Evolutionary conservation across 2,329 filamentous ascomycete species (phyloP), one percentile per base, ranked within the genome.

Genomic region (Ceratocystis variospora): DNA sequence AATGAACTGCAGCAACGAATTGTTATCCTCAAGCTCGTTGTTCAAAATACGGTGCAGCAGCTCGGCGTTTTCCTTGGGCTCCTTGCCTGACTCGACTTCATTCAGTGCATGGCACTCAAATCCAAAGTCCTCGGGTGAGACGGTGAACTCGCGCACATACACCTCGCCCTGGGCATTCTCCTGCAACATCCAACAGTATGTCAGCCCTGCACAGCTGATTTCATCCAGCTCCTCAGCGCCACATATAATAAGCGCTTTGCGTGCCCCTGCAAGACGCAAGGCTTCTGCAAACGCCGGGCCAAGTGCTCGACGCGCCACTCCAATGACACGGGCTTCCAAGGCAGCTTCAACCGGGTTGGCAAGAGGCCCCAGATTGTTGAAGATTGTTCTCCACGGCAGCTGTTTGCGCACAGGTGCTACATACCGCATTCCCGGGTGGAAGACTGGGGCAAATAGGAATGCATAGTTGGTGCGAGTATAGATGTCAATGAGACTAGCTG

Each of bases 211-310:
- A 71, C 93, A 96, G 71, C 89, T 94, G 69, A 99, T 84, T 78
- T 99, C 94, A 74, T 99, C 94, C 37, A 99, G 84, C 71, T 97
- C 90, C 77, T 97, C 95, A 70, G 89, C 87, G 55, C 94, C 94
- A 73, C 93, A 99, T 19, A 97, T 89, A 25, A 99, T 83, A 76
- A 99, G 79, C 2, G 89, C 92, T 75, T 96, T 97, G 69, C 79
- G 85, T 53, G 85, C 85, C 31, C 92, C 92, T 17, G 84, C 83
- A 70, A 94, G 80, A 45, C 81, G 82, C 63, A 99, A 78, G 0
- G 93, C 90, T 71, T 96, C 88, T 1, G 89, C 89, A 73, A 96
- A 99, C 7, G 95, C 87, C 1, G 87, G 87, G 0, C 93, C 94
- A 22, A 99, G 85, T 71, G 91, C 89, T 73, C 87, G 84, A 69